phyloP scores from a whole-genome alignment of 2,329 filamentous ascomycete species.

The Helminthosporium solani region DNA sequence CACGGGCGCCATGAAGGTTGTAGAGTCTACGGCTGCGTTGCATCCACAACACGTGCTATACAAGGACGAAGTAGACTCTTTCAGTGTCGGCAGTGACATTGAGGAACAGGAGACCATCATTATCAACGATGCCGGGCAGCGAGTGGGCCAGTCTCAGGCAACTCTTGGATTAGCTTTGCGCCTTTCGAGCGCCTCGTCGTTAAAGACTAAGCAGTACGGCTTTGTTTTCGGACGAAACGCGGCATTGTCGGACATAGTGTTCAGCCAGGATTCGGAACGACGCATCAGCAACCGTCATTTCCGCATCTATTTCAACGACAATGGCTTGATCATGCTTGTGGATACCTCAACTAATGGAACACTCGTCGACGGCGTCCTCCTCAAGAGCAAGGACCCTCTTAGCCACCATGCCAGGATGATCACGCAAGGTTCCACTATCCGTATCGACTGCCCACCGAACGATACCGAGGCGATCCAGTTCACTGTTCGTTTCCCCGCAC shows the following conservation, averaged over 20 bases:
- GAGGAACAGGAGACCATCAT: constrained; percentile 51
- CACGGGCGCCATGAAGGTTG: constrained; percentile 68
- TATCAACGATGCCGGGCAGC: constrained; percentile 44
- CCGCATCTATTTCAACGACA: constrained; percentile 84
- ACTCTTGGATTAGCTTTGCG: constrained; percentile 71
- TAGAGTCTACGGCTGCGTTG: constrained; percentile 56
- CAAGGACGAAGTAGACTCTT: constrained; percentile 44
- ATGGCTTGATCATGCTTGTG: constrained; percentile 85
- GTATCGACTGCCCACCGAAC: constrained; percentile 36
- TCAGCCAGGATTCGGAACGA: constrained; percentile 63
- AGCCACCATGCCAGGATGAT: constrained; percentile 62
- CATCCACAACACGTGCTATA: constrained; percentile 62
- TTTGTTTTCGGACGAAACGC: constrained; percentile 85
- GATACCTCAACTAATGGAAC: constrained; percentile 97
- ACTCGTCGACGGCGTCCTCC: constrained; percentile 70
- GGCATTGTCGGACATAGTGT: constrained; percentile 68
- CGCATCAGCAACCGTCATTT: constrained; percentile 95
- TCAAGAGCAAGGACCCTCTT: constrained; percentile 54
- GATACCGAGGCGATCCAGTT: constrained; percentile 70
- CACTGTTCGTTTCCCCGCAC: constrained; percentile 76
- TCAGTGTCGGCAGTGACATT: constrained; percentile 38
- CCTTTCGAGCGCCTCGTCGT: constrained; percentile 62
- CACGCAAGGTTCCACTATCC: constrained; percentile 68
- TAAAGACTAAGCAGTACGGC: constrained; percentile 68
- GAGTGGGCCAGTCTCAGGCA: constrained; percentile 17